These are phyloP conservation scores for Nephelium lappaceum DNA, from an alignment of 345 rosid species.

Conservation along the genomic window DNA sequence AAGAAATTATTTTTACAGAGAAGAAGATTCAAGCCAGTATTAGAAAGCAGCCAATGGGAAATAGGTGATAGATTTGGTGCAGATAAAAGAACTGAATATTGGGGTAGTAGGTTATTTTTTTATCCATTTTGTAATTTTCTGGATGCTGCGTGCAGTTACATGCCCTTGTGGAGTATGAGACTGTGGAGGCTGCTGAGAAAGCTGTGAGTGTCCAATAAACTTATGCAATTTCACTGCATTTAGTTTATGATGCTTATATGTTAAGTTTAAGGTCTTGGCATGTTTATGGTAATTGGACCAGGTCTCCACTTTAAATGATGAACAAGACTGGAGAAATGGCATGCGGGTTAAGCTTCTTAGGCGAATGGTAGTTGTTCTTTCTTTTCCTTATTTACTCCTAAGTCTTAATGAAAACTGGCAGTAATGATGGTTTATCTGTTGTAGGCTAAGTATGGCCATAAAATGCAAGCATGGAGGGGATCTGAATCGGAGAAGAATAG, in stretches of 20 bases:
- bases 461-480: slow-evolving; percentile 64
- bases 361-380: slow-evolving; percentile 46
- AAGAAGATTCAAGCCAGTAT: not conserved
- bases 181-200: slow-evolving; percentile 84
- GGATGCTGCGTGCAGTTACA: slow-evolving; percentile 54
- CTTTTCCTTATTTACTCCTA: slow-evolving; percentile 1
- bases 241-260: slow-evolving; percentile 14
- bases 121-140: not conserved
- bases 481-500: slow-evolving; percentile 54
- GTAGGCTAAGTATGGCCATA: slow-evolving; percentile 63
- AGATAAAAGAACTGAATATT: not conserved
- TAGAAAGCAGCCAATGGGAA: not conserved
- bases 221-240: not conserved
- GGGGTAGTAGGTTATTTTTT: not conserved
- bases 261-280: slow-evolving; percentile 4
- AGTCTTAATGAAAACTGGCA: not conserved
- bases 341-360: slow-evolving; percentile 81
- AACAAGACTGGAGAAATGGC: slow-evolving; percentile 94
- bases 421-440: slow-evolving; percentile 19
- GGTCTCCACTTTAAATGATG: slow-evolving; percentile 78
- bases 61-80: not conserved
- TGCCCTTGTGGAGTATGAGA: slow-evolving; percentile 85
- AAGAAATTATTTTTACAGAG: not conserved
- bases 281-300: slow-evolving; percentile 40
- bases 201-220: slow-evolving; percentile 59